These are phyloP conservation scores for Botryosphaeria agaves DNA, from an alignment of 2,329 filamentous ascomycete species.

Conservation along the genomic window DNA sequence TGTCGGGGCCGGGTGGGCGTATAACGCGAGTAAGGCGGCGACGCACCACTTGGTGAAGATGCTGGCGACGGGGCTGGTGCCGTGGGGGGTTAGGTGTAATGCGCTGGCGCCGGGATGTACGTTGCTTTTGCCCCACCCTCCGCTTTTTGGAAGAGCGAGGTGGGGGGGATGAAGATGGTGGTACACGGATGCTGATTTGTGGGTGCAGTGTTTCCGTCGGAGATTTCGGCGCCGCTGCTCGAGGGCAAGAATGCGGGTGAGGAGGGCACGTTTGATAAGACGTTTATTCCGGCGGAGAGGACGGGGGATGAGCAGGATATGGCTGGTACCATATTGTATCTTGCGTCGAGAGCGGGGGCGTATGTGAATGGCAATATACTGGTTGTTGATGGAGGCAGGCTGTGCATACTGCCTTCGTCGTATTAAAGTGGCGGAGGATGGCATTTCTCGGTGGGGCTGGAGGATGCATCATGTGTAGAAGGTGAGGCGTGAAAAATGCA, in stretches of 20 bases:
- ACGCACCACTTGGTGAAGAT: slow-evolving; percentile 31
- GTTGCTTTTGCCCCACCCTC: slow-evolving; percentile 10
- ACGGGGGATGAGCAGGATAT: slow-evolving; percentile 46
- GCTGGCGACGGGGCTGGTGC: slow-evolving; percentile 24
- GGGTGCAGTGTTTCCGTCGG: slow-evolving; percentile 38
- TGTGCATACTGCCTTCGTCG: slow-evolving; percentile 37
- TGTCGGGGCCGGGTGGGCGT: slow-evolving; percentile 22
- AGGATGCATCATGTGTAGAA: too few species aligned
- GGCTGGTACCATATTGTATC: slow-evolving; percentile 45
- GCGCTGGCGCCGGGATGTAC: slow-evolving; percentile 28
- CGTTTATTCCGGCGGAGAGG: slow-evolving; percentile 38
- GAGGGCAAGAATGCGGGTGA: slow-evolving; percentile 20
- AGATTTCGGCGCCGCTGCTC: slow-evolving; percentile 38
- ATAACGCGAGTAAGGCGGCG: slow-evolving; percentile 29
- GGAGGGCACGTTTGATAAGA: slow-evolving; percentile 22
- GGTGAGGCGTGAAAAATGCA: too few species aligned
- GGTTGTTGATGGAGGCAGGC: slow-evolving; percentile 44
- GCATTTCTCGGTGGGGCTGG: too few species aligned
- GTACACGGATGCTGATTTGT: slow-evolving; percentile 7
- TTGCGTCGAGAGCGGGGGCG: slow-evolving; percentile 45
- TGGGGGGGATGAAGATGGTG: slow-evolving; percentile 7
- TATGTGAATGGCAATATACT: slow-evolving; percentile 49
- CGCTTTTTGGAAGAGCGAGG: too few species aligned
- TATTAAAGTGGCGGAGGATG: too few species aligned
- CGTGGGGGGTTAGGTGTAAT: slow-evolving; percentile 29